Conservation (phyloP, 2,329 filamentous ascomycete species). For the Tolypocladium sp. region DNA sequence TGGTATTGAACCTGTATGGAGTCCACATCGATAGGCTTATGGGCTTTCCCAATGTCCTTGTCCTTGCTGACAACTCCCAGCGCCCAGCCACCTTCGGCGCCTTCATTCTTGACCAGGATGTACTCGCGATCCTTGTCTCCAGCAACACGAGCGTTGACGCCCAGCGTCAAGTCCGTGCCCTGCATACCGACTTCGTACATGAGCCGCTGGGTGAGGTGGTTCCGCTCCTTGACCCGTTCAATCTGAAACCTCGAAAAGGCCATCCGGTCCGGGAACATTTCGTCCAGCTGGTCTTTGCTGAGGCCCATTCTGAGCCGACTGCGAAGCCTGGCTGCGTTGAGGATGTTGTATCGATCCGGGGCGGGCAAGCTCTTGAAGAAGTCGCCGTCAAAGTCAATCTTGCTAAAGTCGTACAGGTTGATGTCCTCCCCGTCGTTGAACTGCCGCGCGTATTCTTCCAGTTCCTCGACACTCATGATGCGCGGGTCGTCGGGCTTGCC, state of each 20-base stretch:
- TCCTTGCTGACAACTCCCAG: conserved; percentile 85
- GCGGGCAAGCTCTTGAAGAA: conserved; percentile 90
- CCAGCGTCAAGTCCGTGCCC: conserved; percentile 61
- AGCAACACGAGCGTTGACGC: conserved; percentile 58
- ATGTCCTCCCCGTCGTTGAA: conserved; percentile 91
- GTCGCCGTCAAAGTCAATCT: conserved; percentile 93
- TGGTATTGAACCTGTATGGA: conserved; percentile 48
- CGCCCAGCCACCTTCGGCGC: conserved; percentile 91
- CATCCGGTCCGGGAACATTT: conserved; percentile 97
- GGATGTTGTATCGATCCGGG: conserved; percentile 89
- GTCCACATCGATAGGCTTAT: conserved; percentile 91
- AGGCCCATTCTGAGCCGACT: conserved; percentile 91
- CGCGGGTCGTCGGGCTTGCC: conserved; percentile 84
- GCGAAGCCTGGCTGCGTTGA: conserved; percentile 84
- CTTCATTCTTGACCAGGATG: conserved; percentile 90
- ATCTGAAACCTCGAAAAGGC: conserved; percentile 96
- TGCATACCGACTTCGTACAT: conserved; percentile 94
- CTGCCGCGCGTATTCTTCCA: conserved; percentile 88
- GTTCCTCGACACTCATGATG: conserved; percentile 90
- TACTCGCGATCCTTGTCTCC: conserved; percentile 90
- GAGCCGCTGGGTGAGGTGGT: conserved; percentile 85
- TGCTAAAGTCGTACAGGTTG: conserved; percentile 88
- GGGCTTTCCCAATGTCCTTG: conserved; percentile 67
- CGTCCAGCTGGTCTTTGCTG: conserved; percentile 90
- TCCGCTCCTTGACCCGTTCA: conserved; percentile 83